Conservation (phyloP, 345 rosid genomes). For the Populus pruinosa region DNA sequence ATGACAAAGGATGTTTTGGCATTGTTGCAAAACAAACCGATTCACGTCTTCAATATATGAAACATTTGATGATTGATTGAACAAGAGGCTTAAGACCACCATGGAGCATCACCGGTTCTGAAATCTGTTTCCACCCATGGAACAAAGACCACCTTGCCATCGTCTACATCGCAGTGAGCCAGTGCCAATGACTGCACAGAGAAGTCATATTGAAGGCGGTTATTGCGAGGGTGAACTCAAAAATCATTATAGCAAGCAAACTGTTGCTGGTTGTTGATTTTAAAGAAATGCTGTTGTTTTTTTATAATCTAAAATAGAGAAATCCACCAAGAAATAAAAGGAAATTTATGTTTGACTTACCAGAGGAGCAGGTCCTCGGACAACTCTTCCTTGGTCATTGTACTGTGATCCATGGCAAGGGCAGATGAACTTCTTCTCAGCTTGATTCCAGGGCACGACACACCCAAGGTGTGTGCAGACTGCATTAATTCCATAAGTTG, state of each 20-base stretch:
- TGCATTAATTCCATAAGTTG: constrained; percentile 73
- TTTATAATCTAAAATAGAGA: not conserved
- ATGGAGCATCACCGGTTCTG: constrained; percentile 92
- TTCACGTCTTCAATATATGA: constrained; percentile 5
- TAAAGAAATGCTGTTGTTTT: not conserved
- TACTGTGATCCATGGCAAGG: constrained; percentile 99
- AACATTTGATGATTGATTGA: not conserved
- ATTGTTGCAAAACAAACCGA: constrained; percentile 8
- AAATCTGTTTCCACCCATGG: constrained; percentile 95
- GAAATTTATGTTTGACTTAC: constrained; percentile 38
- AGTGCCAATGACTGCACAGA: constrained; percentile 71
- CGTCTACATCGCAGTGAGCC: constrained; percentile 74
- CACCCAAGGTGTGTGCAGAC: constrained; percentile 98
- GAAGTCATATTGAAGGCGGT: not conserved
- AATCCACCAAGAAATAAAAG: not conserved
- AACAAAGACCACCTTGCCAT: constrained; percentile 82
- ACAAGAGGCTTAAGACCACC: constrained; percentile 64
- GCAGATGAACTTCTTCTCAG: constrained; percentile 89
- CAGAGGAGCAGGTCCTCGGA: constrained; percentile 96
- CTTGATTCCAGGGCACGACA: constrained; percentile 85
- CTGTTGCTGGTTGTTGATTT: not conserved
- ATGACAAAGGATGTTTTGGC: constrained; percentile 1
- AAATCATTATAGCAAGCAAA: not conserved
- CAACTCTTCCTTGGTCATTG: constrained; percentile 92
- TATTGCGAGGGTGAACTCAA: not conserved